These are phyloP conservation scores for Botrytis paeoniae DNA, from an alignment of 2,329 filamentous ascomycete genomes.

Conservation along the genomic window DNA sequence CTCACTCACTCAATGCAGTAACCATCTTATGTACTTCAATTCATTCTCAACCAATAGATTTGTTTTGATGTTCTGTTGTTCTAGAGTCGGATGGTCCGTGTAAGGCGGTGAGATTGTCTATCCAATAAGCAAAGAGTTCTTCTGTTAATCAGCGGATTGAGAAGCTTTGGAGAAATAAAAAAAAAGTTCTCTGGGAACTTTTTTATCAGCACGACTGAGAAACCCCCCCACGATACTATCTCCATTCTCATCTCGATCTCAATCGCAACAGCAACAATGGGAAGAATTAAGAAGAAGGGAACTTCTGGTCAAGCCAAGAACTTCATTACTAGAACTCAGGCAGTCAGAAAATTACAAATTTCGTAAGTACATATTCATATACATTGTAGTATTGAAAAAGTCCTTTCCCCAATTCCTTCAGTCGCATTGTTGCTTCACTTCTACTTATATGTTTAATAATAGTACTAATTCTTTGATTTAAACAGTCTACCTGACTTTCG, in stretches of 20 bases:
- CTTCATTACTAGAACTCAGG: slow-evolving; percentile 95
- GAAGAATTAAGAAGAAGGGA: slow-evolving; percentile 86
- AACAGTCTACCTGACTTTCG: slow-evolving; percentile 89
- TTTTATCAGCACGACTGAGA: slow-evolving; percentile 21
- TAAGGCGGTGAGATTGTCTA: slow-evolving; percentile 20
- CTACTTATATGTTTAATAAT: not conserved
- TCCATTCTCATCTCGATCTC: not conserved
- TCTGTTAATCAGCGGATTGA: slow-evolving; percentile 9
- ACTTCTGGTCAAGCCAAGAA: slow-evolving; percentile 88
- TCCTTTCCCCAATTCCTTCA: not conserved
- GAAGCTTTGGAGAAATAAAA: slow-evolving; percentile 16
- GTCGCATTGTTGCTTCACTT: not conserved
- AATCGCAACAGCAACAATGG: slow-evolving; percentile 50
- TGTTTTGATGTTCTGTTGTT: slow-evolving; percentile 9
- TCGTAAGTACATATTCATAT: slow-evolving; percentile 15
- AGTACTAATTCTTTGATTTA: not conserved
- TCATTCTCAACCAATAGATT: slow-evolving; percentile 11
- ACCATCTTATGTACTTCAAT: not conserved
- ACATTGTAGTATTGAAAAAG: not conserved
- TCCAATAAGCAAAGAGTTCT: slow-evolving; percentile 17
- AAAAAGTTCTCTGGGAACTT: slow-evolving; percentile 18
- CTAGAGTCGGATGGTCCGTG: not conserved
- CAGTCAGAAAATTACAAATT: slow-evolving; percentile 95
- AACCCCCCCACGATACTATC: slow-evolving; percentile 1
- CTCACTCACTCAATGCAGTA: not conserved